Evolutionary conservation across 495 filamentous ascomycete genomes (phyloP).

Genomic region (Beverwykella pulmonaria): DNA sequence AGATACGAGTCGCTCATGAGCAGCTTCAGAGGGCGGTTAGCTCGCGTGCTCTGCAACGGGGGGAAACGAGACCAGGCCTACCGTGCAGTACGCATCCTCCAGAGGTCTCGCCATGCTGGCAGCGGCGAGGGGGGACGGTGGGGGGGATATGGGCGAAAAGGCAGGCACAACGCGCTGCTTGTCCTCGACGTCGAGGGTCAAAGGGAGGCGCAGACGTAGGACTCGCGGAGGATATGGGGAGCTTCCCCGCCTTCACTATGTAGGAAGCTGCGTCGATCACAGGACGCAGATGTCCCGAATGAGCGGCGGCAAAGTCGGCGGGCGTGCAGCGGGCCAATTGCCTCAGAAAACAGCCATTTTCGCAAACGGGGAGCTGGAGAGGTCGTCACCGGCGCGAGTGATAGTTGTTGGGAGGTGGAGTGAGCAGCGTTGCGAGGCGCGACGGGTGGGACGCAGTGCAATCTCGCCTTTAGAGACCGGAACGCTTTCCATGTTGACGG

Average conservation of each 20-base stretch:
- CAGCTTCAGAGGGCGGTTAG: conserved; percentile 60
- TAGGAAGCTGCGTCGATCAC: conserved; percentile 34
- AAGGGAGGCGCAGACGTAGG: not conserved
- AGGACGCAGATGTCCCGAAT: conserved; percentile 8
- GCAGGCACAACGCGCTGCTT: not conserved
- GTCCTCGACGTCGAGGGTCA: not conserved
- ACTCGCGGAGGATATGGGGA: not conserved
- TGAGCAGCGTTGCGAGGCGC: not conserved
- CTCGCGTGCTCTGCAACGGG: conserved; percentile 21
- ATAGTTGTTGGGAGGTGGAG: not conserved
- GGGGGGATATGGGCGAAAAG: conserved; percentile 1
- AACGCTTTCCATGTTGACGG: conserved; percentile 2
- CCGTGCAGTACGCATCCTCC: conserved; percentile 64
- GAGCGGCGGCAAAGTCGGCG: conserved; percentile 1
- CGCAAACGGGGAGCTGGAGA: conserved; percentile 1
- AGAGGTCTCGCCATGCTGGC: conserved; percentile 41
- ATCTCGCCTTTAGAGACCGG: conserved; percentile 1
- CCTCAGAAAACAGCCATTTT: not conserved
- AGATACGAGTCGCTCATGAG: conserved; percentile 88
- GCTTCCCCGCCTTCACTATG: conserved; percentile 35
- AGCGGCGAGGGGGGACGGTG: not conserved
- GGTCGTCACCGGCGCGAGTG: too few relatives aligned
- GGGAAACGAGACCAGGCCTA: conserved; percentile 34
- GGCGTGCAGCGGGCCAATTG: conserved; percentile 11
- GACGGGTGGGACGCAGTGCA: not conserved